Evolutionary conservation across 192 early-diverging fungal genomes (phyloP).

Genomic region (Backusella tuberculispora): DNA sequence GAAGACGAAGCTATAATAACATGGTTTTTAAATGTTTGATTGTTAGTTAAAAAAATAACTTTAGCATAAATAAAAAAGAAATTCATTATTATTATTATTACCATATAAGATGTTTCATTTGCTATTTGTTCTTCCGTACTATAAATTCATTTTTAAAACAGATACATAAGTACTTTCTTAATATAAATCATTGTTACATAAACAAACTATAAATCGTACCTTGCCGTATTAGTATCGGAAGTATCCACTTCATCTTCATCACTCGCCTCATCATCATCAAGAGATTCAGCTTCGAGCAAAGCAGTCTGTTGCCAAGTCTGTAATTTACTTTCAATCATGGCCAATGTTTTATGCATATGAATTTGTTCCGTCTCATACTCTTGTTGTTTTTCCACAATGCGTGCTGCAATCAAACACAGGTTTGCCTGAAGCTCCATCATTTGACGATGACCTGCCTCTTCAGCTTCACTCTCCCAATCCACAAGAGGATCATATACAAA

Average conservation of each 20-base stretch:
- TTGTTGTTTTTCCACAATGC: conserved; percentile 28
- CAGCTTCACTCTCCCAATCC: conserved; percentile 52
- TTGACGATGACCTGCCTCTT: conserved; percentile 33
- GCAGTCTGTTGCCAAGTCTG: conserved; percentile 11
- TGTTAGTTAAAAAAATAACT: not conserved
- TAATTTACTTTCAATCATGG: conserved; percentile 2
- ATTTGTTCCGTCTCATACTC: conserved; percentile 14
- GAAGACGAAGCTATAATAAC: conserved; percentile 14
- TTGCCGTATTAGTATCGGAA: not conserved
- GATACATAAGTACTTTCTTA: not conserved
- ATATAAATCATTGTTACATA: not conserved
- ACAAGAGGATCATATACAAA: conserved; percentile 91
- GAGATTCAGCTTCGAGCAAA: conserved; percentile 6
- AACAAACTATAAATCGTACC: not conserved
- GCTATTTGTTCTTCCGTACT: not conserved
- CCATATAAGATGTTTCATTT: conserved; percentile 18
- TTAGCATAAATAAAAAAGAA: not conserved
- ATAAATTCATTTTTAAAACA: not conserved
- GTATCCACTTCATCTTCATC: not conserved
- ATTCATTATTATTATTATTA: not conserved
- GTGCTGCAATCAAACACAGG: conserved; percentile 29
- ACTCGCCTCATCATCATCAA: conserved; percentile 13
- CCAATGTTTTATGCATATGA: not conserved
- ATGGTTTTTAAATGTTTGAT: not conserved
- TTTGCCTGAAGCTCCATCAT: conserved; percentile 36